Conservation (phyloP, 108 stramenopile genomes). For the Heterococcus sp. region DNA sequence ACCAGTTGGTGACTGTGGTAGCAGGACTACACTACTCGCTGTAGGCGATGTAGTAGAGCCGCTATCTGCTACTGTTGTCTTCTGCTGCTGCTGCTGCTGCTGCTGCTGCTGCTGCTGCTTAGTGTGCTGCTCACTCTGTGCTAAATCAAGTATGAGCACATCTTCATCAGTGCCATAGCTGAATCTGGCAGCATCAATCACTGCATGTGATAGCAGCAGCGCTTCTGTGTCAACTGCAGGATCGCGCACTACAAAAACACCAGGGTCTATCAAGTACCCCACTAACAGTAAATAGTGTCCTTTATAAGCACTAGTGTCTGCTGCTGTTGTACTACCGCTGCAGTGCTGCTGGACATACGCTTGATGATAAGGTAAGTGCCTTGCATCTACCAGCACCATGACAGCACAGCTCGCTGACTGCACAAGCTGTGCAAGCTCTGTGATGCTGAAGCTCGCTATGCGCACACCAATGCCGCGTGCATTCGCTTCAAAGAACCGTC, state of each 20-base stretch:
- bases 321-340: background rate
- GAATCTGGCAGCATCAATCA: slow-evolving; percentile 11
- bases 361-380: background rate
- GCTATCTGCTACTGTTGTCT: background rate
- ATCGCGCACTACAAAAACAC: slow-evolving; percentile 29
- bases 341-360: no score
- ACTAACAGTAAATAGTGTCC: slow-evolving; percentile 34
- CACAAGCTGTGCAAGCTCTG: background rate
- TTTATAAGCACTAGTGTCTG: background rate
- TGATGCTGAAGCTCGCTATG: background rate
- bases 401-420: background rate
- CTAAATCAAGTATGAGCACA: slow-evolving; percentile 18
- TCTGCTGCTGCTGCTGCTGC: background rate
- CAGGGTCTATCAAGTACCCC: slow-evolving; percentile 12
- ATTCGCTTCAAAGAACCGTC: slow-evolving; percentile 2
- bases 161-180: slow-evolving; percentile 42
- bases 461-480: background rate
- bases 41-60: slow-evolving; percentile 18
- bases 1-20: slow-evolving; percentile 11
- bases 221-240: slow-evolving; percentile 7
- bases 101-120: background rate
- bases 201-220: background rate
- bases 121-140: background rate
- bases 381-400: background rate
- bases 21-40: slow-evolving; percentile 6